A percentile compares a stretch with the other conserved stretches of the same genome.
Evolutionary conservation across 1,284 basidiomycete species (phyloP).

Genomic region (Ustilago curta): DNA sequence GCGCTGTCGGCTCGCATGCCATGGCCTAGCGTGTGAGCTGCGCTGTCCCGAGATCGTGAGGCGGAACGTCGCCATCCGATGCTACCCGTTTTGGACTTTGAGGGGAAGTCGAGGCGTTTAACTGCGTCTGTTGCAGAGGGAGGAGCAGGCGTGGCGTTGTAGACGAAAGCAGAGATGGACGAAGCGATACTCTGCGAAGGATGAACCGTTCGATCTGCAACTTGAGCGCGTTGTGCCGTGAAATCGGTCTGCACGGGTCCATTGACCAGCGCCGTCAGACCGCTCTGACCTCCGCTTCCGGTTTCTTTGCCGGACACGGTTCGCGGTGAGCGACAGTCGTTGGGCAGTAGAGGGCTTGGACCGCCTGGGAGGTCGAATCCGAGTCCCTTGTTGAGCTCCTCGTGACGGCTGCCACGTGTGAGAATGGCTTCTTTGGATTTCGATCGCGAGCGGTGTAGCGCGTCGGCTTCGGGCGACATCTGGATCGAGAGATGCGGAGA

Average conservation of each 20-base stretch:
- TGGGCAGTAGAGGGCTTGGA: slow-evolving; percentile 39
- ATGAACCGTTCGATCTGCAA: slow-evolving; percentile 10
- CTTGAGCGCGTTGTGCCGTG: slow-evolving; percentile 31
- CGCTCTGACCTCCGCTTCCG: slow-evolving; percentile 19
- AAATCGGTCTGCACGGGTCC: slow-evolving; percentile 18
- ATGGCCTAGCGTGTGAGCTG: slow-evolving; percentile 15
- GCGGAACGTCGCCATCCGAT: slow-evolving; percentile 38
- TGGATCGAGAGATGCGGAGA: slow-evolving; percentile 47
- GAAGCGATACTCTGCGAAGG: slow-evolving; percentile 54
- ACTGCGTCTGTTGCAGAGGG: background rate
- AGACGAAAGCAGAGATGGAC: slow-evolving; percentile 56
- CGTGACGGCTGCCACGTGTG: slow-evolving; percentile 15
- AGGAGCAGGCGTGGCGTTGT: slow-evolving; percentile 53
- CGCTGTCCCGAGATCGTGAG: slow-evolving; percentile 21
- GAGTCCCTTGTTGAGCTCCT: slow-evolving; percentile 14
- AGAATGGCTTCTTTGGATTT: slow-evolving; percentile 33
- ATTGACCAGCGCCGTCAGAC: slow-evolving; percentile 15
- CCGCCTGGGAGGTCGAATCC: slow-evolving; percentile 19
- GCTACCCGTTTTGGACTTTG: slow-evolving; percentile 24
- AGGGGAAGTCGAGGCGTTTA: slow-evolving; percentile 10
- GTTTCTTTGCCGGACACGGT: slow-evolving; percentile 30
- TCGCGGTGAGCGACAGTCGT: slow-evolving; percentile 45
- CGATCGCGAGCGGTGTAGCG: slow-evolving; percentile 10
- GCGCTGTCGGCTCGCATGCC: slow-evolving; percentile 26
- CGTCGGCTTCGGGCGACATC: slow-evolving; percentile 34